Conservation (phyloP, 2,329 filamentous ascomycete genomes). For the Cyanodermella asteris region DNA sequence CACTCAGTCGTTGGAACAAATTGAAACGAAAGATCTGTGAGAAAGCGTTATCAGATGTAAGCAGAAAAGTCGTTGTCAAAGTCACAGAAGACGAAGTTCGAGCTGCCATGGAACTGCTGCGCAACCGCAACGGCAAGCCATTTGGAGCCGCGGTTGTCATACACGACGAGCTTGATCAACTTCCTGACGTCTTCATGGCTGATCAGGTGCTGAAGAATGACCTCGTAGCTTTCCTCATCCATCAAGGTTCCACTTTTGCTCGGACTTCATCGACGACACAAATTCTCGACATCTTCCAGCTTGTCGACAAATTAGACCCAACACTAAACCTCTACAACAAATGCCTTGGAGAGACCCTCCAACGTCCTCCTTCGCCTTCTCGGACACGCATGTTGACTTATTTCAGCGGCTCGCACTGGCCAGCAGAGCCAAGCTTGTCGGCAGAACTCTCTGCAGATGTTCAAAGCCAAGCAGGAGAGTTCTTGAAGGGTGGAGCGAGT, state of each 20-base stretch:
- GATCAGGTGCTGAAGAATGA: slow-evolving; percentile 21
- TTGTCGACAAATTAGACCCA: slow-evolving; percentile 3
- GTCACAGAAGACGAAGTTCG: slow-evolving; percentile 3
- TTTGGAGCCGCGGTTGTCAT: slow-evolving; percentile 40
- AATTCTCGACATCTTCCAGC: slow-evolving; percentile 40
- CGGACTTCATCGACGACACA: slow-evolving; percentile 46
- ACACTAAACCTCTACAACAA: not conserved
- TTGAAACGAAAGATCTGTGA: slow-evolving; percentile 4
- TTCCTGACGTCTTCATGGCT: slow-evolving; percentile 18
- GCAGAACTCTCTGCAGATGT: no score
- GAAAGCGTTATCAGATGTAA: not conserved
- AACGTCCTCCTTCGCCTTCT: no score
- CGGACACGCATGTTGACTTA: no score
- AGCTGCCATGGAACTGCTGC: slow-evolving; percentile 24
- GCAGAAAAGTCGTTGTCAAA: slow-evolving; percentile 1
- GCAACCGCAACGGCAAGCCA: slow-evolving; percentile 38
- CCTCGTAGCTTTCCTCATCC: slow-evolving; percentile 29
- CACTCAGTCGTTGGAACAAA: slow-evolving; percentile 6
- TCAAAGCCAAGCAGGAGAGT: no score
- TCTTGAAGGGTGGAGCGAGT: no score
- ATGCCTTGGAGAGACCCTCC: no score
- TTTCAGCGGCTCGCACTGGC: no score
- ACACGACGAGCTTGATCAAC: slow-evolving; percentile 27
- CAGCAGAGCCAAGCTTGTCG: no score
- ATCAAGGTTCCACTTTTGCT: slow-evolving; percentile 36